phyloP scores from a whole-genome alignment of 495 filamentous ascomycete species.

The Lophiotrema nucula region DNA sequence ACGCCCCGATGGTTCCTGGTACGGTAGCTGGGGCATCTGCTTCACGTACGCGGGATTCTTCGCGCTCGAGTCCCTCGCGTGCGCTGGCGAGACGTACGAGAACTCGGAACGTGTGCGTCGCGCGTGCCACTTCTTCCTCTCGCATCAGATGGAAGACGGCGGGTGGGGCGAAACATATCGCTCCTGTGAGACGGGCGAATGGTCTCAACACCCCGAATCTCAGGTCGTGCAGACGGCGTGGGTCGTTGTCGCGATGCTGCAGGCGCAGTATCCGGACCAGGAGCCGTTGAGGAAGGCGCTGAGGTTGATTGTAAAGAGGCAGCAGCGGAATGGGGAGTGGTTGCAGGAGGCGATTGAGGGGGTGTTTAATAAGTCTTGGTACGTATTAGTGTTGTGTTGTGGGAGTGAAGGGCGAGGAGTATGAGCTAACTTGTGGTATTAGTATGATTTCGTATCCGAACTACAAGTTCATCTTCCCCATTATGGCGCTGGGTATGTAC shows the following conservation, averaged over 20 bases:
- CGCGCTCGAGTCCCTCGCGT: constrained; percentile 79
- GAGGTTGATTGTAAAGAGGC: constrained; percentile 78
- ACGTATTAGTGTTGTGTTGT: constrained; percentile 36
- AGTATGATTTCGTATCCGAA: constrained; percentile 99
- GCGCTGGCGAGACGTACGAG: constrained; percentile 75
- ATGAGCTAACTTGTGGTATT: constrained; percentile 27
- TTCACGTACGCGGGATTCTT: constrained; percentile 97
- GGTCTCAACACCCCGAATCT: constrained; percentile 59
- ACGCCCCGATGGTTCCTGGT: constrained; percentile 84
- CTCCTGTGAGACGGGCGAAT: constrained; percentile 66
- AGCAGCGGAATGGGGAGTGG: constrained; percentile 90
- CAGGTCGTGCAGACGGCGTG: constrained; percentile 94
- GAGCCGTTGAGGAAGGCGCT: constrained; percentile 71
- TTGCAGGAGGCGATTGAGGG: constrained; percentile 93
- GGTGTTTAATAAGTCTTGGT: constrained; percentile 98
- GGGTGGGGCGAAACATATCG: constrained; percentile 97
- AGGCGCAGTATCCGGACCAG: constrained; percentile 76
- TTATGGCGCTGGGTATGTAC: constrained; percentile 90
- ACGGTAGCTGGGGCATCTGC: constrained; percentile 96
- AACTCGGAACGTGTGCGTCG: constrained; percentile 67
- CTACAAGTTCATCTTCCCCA: constrained; percentile 96
- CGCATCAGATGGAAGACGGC: constrained; percentile 79
- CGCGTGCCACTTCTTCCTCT: constrained; percentile 82
- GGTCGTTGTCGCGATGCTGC: constrained; percentile 81
- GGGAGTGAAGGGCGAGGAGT: background rate